Percentiles rank a stretch among this genome's conserved stretches.
Evolutionary conservation across 495 filamentous ascomycete species (phyloP).

Genomic region (Acidomyces sp.): DNA sequence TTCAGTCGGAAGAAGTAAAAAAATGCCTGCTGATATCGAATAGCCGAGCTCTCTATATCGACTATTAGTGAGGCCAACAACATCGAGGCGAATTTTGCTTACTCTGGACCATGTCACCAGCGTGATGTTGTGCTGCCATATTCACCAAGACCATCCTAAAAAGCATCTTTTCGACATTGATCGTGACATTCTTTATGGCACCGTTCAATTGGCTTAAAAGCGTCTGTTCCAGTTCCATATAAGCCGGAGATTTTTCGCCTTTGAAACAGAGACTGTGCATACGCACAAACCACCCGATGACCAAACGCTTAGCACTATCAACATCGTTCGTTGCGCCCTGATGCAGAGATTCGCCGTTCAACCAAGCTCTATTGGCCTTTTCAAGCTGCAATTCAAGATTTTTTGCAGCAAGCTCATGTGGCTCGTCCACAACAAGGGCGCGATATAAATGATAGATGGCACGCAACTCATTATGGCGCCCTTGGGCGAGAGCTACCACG

Average conservation of each 20-base stretch:
- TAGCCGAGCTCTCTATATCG: conserved; percentile 15
- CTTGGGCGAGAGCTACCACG: conserved; percentile 63
- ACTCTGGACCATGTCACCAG: conserved; percentile 49
- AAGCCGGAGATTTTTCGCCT: conserved; percentile 54
- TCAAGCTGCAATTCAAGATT: conserved; percentile 78
- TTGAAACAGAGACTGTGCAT: conserved; percentile 75
- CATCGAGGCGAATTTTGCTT: too few relatives aligned
- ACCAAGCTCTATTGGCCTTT: conserved; percentile 49
- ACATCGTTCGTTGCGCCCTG: conserved; percentile 35
- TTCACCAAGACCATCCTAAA: conserved; percentile 76
- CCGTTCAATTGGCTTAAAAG: conserved; percentile 63
- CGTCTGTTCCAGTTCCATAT: conserved; percentile 76
- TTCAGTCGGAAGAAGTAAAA: conserved; percentile 71
- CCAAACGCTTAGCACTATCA: conserved; percentile 34
- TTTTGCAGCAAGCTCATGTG: conserved; percentile 53
- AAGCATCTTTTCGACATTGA: conserved; percentile 46
- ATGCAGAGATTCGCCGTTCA: conserved; percentile 44
- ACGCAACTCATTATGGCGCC: conserved; percentile 63
- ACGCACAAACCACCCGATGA: conserved; percentile 73
- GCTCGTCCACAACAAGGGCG: conserved; percentile 55
- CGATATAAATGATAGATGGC: conserved; percentile 84
- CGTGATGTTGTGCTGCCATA: conserved; percentile 66
- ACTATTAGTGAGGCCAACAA: neutral
- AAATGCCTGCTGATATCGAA: conserved; percentile 39
- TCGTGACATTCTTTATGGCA: conserved; percentile 53